A percentile compares a stretch with the other conserved stretches of the same genome.
Conservation (phyloP, 768 basidiomycete species). For the Amanita brunnescens region DNA sequence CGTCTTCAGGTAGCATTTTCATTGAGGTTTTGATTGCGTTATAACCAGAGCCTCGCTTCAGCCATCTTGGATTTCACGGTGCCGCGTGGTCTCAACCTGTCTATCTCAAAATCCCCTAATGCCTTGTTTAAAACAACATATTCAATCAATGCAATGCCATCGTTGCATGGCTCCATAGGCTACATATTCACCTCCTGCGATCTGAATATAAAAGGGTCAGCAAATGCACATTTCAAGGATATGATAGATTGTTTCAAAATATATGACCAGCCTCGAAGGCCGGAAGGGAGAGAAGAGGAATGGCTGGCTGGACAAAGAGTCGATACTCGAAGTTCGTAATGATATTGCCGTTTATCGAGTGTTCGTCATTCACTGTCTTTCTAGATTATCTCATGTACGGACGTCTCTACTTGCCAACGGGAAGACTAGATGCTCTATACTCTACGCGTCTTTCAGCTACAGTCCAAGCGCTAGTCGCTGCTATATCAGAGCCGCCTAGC, state of each 20-base stretch:
- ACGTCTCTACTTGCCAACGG: conserved; percentile 81
- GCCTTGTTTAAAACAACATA: conserved; percentile 84
- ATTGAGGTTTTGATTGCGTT: background rate
- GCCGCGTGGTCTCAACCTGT: conserved; percentile 72
- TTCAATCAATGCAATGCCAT: conserved; percentile 88
- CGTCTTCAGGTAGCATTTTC: conserved; percentile 60
- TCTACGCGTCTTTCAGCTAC: conserved; percentile 75
- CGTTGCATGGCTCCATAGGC: conserved; percentile 84
- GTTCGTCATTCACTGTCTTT: conserved; percentile 9
- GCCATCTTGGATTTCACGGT: conserved; percentile 90
- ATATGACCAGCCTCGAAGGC: conserved; percentile 71
- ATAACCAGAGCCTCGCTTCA: conserved; percentile 21
- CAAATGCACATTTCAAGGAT: conserved; percentile 74
- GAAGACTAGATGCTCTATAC: conserved; percentile 84
- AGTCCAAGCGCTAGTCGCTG: conserved; percentile 73
- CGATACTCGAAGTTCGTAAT: conserved; percentile 57
- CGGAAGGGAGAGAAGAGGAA: conserved; percentile 70
- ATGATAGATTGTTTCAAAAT: conserved; percentile 86
- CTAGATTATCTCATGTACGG: conserved; percentile 93
- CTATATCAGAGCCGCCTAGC: conserved; percentile 70
- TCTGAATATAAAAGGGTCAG: conserved; percentile 60
- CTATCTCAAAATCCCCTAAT: conserved; percentile 84
- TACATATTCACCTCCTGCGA: conserved; percentile 91
- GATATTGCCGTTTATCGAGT: background rate
- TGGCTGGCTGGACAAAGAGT: conserved; percentile 77